These are phyloP conservation scores for Herpetomonas muscarum DNA, from an alignment of 208 protist genomes.

Conservation along the genomic window DNA sequence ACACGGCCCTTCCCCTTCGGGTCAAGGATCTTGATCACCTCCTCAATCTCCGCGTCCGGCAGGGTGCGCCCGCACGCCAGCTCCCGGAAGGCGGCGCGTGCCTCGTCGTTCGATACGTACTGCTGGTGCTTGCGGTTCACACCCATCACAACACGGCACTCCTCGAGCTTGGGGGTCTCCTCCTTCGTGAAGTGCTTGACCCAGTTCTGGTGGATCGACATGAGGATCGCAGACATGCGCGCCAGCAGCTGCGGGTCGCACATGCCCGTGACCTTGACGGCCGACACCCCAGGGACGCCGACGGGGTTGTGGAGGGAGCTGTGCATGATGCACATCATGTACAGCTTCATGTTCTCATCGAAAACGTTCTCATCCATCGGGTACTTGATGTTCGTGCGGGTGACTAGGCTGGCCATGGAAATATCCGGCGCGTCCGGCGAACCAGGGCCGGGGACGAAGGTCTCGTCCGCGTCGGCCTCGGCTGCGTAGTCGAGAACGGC, in stretches of 20 bases:
- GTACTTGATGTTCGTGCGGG: conserved; percentile 41
- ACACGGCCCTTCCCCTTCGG: conserved; percentile 62
- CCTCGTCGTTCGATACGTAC: conserved; percentile 62
- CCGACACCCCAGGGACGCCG: conserved; percentile 60
- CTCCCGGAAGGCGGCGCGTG: conserved; percentile 46
- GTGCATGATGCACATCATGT: conserved; percentile 90
- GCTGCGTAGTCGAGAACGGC: conserved; percentile 95
- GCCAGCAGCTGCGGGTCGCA: conserved; percentile 89
- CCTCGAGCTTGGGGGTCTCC: conserved; percentile 68
- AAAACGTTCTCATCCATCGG: conserved; percentile 51
- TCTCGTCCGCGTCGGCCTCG: conserved; percentile 81
- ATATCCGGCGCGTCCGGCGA: conserved; percentile 49
- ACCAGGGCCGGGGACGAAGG: conserved; percentile 63
- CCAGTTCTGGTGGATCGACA: conserved; percentile 86
- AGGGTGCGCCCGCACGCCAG: conserved; percentile 28
- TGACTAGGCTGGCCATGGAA: conserved; percentile 63
- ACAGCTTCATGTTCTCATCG: conserved; percentile 92
- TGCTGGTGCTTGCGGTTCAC: conserved; percentile 57
- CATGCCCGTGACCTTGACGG: conserved; percentile 92
- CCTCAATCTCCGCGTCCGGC: conserved; percentile 45
- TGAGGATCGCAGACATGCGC: conserved; percentile 82
- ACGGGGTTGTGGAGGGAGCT: conserved; percentile 61
- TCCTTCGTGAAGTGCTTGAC: conserved; percentile 69
- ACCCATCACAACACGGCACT: conserved; percentile 84
- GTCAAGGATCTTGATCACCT: conserved; percentile 63